Evolutionary conservation across 2,329 filamentous ascomycete genomes (phyloP).

Genomic region (Aspergillus neoniger): DNA sequence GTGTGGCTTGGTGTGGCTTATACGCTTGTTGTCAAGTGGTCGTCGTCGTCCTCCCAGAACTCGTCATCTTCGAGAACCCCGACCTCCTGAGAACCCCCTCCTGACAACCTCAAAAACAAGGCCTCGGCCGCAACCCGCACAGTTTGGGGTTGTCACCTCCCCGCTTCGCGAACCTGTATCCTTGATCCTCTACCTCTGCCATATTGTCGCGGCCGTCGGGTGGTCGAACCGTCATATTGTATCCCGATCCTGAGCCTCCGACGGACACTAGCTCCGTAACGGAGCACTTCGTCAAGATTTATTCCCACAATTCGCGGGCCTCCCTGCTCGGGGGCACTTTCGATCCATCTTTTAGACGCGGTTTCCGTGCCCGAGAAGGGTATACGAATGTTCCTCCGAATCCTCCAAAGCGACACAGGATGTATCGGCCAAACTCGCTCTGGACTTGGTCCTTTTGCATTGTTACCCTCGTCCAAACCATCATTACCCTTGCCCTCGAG

Average conservation of each 20-base stretch:
- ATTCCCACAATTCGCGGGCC: slow-evolving; percentile 57
- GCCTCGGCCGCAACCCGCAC: slow-evolving; percentile 6
- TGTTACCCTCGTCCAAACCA: slow-evolving; percentile 72
- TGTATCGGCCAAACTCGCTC: slow-evolving; percentile 77
- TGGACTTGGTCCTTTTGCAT: slow-evolving; percentile 89
- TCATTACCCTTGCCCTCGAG: slow-evolving; percentile 80
- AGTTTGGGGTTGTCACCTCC: slow-evolving; percentile 5
- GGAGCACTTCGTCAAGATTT: slow-evolving; percentile 55
- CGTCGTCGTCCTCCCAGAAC: slow-evolving; percentile 6
- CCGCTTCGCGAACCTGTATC: slow-evolving; percentile 6
- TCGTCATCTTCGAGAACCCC: slow-evolving; percentile 6
- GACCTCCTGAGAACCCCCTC: slow-evolving; percentile 17
- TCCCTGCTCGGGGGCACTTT: slow-evolving; percentile 62
- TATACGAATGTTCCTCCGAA: slow-evolving; percentile 44
- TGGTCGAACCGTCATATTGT: slow-evolving; percentile 39
- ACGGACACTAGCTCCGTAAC: slow-evolving; percentile 40
- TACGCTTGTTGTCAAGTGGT: slow-evolving; percentile 8
- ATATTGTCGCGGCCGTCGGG: slow-evolving; percentile 26
- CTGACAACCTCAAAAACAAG: slow-evolving; percentile 8
- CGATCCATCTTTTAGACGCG: slow-evolving; percentile 53
- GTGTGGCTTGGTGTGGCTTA: slow-evolving; percentile 16
- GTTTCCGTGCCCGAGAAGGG: slow-evolving; percentile 56
- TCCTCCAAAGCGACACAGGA: slow-evolving; percentile 44
- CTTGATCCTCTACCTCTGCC: neutral
- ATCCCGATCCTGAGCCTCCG: slow-evolving; percentile 27